Conservation (phyloP, 495 filamentous ascomycete species). For the Penicillium diatomitis region DNA sequence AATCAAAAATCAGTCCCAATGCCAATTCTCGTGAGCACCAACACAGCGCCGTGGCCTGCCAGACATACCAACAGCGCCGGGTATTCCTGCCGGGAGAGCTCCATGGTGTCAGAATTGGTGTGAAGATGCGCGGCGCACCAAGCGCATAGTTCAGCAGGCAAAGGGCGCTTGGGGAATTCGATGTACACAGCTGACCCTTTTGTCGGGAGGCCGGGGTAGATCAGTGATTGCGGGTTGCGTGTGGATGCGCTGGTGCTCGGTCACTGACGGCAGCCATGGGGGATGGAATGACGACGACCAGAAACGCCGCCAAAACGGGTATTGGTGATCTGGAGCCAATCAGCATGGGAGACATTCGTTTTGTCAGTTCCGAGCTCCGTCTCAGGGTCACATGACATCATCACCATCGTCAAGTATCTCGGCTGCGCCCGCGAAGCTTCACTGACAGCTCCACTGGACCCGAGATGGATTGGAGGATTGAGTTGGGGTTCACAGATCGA, state of each 20-base stretch:
- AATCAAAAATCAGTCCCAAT: too few species aligned
- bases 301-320: conserved; percentile 4
- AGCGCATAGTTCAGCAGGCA: conserved; percentile 32
- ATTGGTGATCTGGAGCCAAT: not conserved
- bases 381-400: conserved; percentile 16
- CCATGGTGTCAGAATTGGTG: conserved; percentile 45
- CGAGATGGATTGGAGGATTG: conserved; percentile 34
- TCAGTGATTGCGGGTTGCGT: conserved; percentile 17
- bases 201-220: not conserved
- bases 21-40: not conserved
- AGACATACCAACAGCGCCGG: conserved; percentile 84
- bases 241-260: conserved; percentile 10
- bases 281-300: conserved; percentile 22
- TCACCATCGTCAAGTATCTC: not conserved
- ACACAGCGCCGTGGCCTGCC: conserved; percentile 3
- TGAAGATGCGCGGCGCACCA: conserved; percentile 15
- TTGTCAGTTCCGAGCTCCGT: not conserved
- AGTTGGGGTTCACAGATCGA: conserved; percentile 43
- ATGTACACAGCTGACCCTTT: conserved; percentile 1
- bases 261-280: conserved; percentile 16
- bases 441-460: not conserved
- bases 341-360: not conserved
- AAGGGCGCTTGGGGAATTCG: conserved; percentile 2
- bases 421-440: not conserved
- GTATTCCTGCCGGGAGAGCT: conserved; percentile 87